phyloP scores from a whole-genome alignment of 805 yeast genomes.

The Starmera pachycereana region DNA sequence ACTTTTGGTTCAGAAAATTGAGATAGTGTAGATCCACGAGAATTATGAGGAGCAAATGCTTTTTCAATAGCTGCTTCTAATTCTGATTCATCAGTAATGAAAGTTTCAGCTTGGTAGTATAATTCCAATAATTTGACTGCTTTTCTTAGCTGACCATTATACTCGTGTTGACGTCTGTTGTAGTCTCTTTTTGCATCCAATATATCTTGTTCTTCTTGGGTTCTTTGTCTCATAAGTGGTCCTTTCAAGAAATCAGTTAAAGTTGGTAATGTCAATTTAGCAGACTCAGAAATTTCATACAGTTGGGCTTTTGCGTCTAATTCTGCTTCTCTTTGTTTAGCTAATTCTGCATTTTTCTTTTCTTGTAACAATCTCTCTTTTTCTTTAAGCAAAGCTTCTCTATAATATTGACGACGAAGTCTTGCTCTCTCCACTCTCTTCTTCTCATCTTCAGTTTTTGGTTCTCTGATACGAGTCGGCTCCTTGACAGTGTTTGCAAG shows the following conservation, averaged over 20 bases:
- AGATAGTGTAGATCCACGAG: too few relatives aligned
- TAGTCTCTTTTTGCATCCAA: constrained; percentile 51
- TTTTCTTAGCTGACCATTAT: constrained; percentile 39
- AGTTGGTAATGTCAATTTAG: constrained; percentile 68
- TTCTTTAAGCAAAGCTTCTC: constrained; percentile 39
- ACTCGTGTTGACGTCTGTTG: constrained; percentile 50
- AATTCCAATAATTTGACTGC: constrained; percentile 54
- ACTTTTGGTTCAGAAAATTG: constrained; percentile 13
- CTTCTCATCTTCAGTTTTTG: constrained; percentile 22
- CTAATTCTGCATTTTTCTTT: constrained; percentile 19
- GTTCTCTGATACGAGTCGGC: constrained; percentile 33
- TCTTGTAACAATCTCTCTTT: constrained; percentile 24
- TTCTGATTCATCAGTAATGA: constrained; percentile 64
- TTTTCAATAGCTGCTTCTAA: constrained; percentile 45
- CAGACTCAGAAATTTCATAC: constrained; percentile 39
- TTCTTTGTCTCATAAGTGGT: constrained; percentile 63
- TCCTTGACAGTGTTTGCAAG: constrained; percentile 41
- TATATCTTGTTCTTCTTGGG: constrained; percentile 53
- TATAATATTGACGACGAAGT: constrained; percentile 62
- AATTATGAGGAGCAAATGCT: constrained; percentile 31
- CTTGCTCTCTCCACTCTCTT: constrained; percentile 34
- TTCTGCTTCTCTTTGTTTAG: constrained; percentile 17
- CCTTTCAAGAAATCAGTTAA: constrained; percentile 56
- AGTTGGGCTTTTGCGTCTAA: constrained; percentile 22
- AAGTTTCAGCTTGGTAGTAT: constrained; percentile 59